Conservation (phyloP, 768 basidiomycete species). For the Psilocybe cyanescens region DNA sequence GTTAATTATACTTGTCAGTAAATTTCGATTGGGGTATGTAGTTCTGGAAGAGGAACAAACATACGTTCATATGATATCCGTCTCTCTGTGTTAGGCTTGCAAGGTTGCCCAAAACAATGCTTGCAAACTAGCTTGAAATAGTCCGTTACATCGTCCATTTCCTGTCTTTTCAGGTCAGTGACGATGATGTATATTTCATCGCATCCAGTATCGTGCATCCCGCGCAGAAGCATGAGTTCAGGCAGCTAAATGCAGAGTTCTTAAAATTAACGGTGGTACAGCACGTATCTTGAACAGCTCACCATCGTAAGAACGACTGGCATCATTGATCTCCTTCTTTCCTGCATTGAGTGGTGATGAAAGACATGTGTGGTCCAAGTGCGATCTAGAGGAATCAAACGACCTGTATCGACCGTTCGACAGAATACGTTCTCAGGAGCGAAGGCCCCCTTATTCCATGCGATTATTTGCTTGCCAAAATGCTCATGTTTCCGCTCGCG, state of each 20-base stretch:
- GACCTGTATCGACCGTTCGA: slow-evolving; percentile 77
- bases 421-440: slow-evolving; percentile 81
- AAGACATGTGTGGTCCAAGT: slow-evolving; percentile 85
- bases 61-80: slow-evolving; percentile 74
- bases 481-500: slow-evolving; percentile 67
- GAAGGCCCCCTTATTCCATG: slow-evolving; percentile 76
- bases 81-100: slow-evolving; percentile 69
- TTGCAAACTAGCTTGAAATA: slow-evolving; percentile 79
- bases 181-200: slow-evolving; percentile 82
- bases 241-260: slow-evolving; percentile 54
- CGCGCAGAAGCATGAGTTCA: slow-evolving; percentile 77
- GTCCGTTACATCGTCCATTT: slow-evolving; percentile 81
- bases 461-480: slow-evolving; percentile 49
- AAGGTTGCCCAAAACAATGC: slow-evolving; percentile 61
- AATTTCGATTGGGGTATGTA: background rate
- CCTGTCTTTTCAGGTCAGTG: slow-evolving; percentile 76
- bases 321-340: slow-evolving; percentile 75
- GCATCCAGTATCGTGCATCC: slow-evolving; percentile 81
- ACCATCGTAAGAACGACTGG: slow-evolving; percentile 85
- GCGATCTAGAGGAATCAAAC: slow-evolving; percentile 78
- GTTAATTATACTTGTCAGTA: background rate
- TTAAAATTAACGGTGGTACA: background rate
- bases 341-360: slow-evolving; percentile 76
- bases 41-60: slow-evolving; percentile 28
- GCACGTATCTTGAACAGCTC: slow-evolving; percentile 21